Conservation (phyloP, 768 basidiomycete species). For the Boletus pseudo-olivaceus region DNA sequence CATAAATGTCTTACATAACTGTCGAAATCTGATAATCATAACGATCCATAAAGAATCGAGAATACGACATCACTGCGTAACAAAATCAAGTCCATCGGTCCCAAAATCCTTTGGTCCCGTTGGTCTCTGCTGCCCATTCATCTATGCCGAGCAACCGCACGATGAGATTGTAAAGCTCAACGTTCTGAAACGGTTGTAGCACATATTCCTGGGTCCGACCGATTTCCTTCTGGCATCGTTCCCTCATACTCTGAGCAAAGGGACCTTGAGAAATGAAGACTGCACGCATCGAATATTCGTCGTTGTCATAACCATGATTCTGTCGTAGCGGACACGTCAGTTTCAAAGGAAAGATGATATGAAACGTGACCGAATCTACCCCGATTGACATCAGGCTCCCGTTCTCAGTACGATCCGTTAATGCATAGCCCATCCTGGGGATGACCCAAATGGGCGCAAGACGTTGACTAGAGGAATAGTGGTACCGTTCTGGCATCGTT, state of each 20-base stretch:
- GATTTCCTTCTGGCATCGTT: slow-evolving; percentile 7
- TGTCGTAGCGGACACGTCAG: slow-evolving; percentile 25
- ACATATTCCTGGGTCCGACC: slow-evolving; percentile 44
- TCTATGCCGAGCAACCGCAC: slow-evolving; percentile 67
- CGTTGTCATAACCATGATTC: slow-evolving; percentile 90
- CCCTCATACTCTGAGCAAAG: slow-evolving; percentile 44
- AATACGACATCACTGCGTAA: not conserved
- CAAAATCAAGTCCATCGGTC: slow-evolving; percentile 42
- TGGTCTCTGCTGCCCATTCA: slow-evolving; percentile 52
- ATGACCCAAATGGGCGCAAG: slow-evolving; percentile 84
- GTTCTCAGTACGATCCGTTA: slow-evolving; percentile 62
- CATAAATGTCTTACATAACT: not conserved
- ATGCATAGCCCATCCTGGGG: slow-evolving; percentile 72
- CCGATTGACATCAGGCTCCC: slow-evolving; percentile 62
- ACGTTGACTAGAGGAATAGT: slow-evolving; percentile 64
- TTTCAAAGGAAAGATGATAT: not conserved
- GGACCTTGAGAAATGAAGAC: slow-evolving; percentile 89
- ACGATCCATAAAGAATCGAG: not conserved
- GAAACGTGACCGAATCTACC: slow-evolving; percentile 34
- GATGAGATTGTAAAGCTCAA: slow-evolving; percentile 80
- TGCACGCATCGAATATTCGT: slow-evolving; percentile 72
- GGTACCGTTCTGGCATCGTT: slow-evolving; percentile 74
- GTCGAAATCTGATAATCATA: not conserved
- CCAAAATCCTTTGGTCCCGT: slow-evolving; percentile 82
- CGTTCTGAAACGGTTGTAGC: slow-evolving; percentile 75